Evolutionary conservation across 495 filamentous ascomycete genomes (phyloP).

Genomic region (Hypoxylon fuscum): DNA sequence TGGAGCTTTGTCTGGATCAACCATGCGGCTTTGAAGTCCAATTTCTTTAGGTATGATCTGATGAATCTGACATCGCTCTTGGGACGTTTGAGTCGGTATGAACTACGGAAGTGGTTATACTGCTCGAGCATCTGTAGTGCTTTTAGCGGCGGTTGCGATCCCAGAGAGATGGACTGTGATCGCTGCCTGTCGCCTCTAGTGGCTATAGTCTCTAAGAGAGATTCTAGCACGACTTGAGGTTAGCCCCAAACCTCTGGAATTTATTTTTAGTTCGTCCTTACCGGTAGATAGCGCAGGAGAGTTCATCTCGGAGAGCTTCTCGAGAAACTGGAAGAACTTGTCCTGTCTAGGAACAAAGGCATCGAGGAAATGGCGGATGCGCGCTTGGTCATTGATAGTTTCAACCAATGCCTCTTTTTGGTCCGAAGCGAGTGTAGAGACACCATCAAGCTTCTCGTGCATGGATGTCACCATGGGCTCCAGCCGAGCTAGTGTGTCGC

Average conservation of each 20-base stretch:
- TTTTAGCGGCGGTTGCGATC: slow-evolving; percentile 19
- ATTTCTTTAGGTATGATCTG: slow-evolving; percentile 25
- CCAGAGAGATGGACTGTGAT: neutral
- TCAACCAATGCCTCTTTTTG: slow-evolving; percentile 18
- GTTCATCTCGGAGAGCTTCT: slow-evolving; percentile 12
- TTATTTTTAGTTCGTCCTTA: slow-evolving; percentile 8
- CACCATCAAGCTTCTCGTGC: slow-evolving; percentile 24
- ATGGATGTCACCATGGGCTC: slow-evolving; percentile 28
- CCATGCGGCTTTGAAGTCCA: slow-evolving; percentile 26
- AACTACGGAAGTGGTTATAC: slow-evolving; percentile 35
- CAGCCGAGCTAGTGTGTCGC: slow-evolving; percentile 21
- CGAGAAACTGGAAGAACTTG: slow-evolving; percentile 26
- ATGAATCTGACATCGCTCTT: slow-evolving; percentile 31
- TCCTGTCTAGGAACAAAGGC: slow-evolving; percentile 29
- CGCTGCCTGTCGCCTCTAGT: neutral
- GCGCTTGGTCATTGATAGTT: slow-evolving; percentile 5
- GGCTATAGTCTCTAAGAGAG: neutral
- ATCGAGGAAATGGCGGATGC: slow-evolving; percentile 18
- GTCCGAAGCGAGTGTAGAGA: slow-evolving; percentile 4
- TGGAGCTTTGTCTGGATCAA: slow-evolving; percentile 23
- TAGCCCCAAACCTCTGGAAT: no score
- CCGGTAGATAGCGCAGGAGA: slow-evolving; percentile 2
- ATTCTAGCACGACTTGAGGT: slow-evolving; percentile 6
- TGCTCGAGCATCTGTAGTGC: slow-evolving; percentile 29
- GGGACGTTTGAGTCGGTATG: slow-evolving; percentile 34